phyloP scores from a whole-genome alignment of 257 asterid species.

The Parsonsia alboflavescens region DNA sequence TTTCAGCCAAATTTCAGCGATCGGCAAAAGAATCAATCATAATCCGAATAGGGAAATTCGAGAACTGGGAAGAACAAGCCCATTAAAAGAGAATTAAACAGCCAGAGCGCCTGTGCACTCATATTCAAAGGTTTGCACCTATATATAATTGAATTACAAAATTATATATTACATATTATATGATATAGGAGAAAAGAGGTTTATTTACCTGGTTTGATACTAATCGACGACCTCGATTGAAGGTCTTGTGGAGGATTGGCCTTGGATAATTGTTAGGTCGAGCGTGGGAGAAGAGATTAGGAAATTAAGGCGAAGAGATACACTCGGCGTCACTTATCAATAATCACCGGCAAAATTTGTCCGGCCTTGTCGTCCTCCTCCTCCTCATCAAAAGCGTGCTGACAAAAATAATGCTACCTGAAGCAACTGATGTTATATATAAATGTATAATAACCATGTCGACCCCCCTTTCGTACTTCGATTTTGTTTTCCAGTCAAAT shows the following conservation, averaged over 20 bases:
- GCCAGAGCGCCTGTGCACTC: too few species aligned
- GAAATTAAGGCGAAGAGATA: slow-evolving; percentile 14
- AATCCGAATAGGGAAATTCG: slow-evolving; percentile 1
- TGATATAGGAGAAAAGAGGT: neutral
- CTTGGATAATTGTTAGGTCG: neutral
- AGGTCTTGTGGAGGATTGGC: neutral
- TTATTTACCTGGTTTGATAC: neutral
- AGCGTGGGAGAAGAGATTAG: slow-evolving; percentile 1
- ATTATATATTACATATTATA: too few species aligned
- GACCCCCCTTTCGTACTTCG: neutral
- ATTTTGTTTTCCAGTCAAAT: neutral
- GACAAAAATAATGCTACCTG: neutral
- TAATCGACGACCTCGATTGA: slow-evolving; percentile 11
- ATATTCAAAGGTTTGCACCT: neutral
- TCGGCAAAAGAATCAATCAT: neutral
- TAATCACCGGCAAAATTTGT: slow-evolving; percentile 30
- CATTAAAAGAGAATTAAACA: too few species aligned
- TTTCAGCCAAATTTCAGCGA: neutral
- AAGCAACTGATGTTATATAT: neutral
- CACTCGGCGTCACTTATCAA: slow-evolving; percentile 8
- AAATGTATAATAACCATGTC: neutral
- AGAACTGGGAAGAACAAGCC: neutral
- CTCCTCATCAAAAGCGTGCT: slow-evolving; percentile 25
- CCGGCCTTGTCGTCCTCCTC: slow-evolving; percentile 28
- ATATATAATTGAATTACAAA: neutral